phyloP scores from a whole-genome alignment of 2,329 filamentous ascomycete genomes.

The Trichophyton benhamiae region DNA sequence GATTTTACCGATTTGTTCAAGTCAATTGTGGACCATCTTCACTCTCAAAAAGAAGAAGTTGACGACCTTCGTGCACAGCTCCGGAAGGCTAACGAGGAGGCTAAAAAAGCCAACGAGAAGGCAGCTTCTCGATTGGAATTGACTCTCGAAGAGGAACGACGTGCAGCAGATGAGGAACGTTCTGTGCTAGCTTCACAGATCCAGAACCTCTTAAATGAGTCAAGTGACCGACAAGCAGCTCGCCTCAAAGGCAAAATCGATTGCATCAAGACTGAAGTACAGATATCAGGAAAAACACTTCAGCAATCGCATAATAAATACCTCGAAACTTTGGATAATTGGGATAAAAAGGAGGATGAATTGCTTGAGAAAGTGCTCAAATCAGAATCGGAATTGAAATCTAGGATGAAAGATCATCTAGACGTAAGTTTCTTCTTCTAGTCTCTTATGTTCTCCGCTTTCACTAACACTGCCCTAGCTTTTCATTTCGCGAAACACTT shows the following conservation, averaged over 20 bases:
- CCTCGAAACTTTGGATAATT: conserved; percentile 58
- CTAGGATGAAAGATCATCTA: conserved; percentile 77
- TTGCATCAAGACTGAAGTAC: conserved; percentile 52
- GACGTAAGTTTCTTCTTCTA: conserved; percentile 41
- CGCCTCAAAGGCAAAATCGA: conserved; percentile 55
- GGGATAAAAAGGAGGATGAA: conserved; percentile 56
- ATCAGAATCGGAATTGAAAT: conserved; percentile 67
- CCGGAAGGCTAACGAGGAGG: conserved; percentile 53
- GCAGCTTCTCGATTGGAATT: conserved; percentile 56
- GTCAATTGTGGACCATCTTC: conserved; percentile 60
- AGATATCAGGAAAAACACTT: conserved; percentile 51
- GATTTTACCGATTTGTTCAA: conserved; percentile 84
- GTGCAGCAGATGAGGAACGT: conserved; percentile 59
- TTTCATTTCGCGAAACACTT: conserved; percentile 42
- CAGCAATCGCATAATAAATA: conserved; percentile 56
- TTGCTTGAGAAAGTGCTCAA: conserved; percentile 59
- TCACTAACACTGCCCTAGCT: conserved; percentile 7
- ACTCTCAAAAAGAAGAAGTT: conserved; percentile 63
- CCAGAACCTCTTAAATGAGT: conserved; percentile 59
- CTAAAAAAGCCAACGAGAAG: conserved; percentile 55
- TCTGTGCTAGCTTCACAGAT: conserved; percentile 65
- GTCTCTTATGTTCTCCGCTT: neutral
- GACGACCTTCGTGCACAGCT: conserved; percentile 61
- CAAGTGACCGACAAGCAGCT: conserved; percentile 59
- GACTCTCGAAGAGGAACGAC: conserved; percentile 63